phyloP scores from a whole-genome alignment of 2,329 filamentous ascomycete genomes.

The Cordyceps farinosa region DNA sequence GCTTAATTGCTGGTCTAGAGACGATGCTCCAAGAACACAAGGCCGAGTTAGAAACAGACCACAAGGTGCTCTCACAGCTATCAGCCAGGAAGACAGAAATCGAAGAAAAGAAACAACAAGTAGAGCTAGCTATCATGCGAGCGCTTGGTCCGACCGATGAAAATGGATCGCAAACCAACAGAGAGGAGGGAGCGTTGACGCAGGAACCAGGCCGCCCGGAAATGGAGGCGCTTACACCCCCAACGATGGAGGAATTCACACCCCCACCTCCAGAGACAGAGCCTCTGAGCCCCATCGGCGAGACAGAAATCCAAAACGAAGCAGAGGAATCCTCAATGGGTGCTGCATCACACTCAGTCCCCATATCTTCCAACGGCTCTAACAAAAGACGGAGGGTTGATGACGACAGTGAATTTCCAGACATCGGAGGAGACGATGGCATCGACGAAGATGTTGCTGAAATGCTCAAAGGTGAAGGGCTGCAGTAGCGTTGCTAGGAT shows the following conservation, averaged over 20 bases:
- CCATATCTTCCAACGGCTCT: constrained; percentile 48
- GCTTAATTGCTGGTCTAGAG: constrained; percentile 76
- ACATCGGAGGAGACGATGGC: constrained; percentile 51
- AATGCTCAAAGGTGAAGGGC: constrained; percentile 43
- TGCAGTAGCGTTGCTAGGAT: background rate
- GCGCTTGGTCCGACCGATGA: constrained; percentile 64
- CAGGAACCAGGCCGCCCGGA: constrained; percentile 70
- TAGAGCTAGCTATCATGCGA: constrained; percentile 88
- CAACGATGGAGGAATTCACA: constrained; percentile 24
- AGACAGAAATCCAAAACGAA: constrained; percentile 22
- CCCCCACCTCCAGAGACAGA: constrained; percentile 24
- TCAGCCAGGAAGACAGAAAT: constrained; percentile 65
- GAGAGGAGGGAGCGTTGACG: constrained; percentile 43
- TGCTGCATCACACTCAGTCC: constrained; percentile 44
- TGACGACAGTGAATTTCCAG: constrained; percentile 48
- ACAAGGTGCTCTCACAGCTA: constrained; percentile 61
- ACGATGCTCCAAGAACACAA: constrained; percentile 75
- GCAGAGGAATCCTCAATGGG: constrained; percentile 18
- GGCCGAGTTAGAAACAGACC: constrained; percentile 65
- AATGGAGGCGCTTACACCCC: constrained; percentile 75
- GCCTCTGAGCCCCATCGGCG: constrained; percentile 21
- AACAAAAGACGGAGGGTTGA: constrained; percentile 57
- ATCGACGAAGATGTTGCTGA: constrained; percentile 56
- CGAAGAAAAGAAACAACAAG: constrained; percentile 79
- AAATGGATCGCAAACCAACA: constrained; percentile 45